Evolutionary conservation across 257 asterid genomes (phyloP), one percentile per base, ranked within the genome.

Genomic region (Anisodus tanguticus): DNA sequence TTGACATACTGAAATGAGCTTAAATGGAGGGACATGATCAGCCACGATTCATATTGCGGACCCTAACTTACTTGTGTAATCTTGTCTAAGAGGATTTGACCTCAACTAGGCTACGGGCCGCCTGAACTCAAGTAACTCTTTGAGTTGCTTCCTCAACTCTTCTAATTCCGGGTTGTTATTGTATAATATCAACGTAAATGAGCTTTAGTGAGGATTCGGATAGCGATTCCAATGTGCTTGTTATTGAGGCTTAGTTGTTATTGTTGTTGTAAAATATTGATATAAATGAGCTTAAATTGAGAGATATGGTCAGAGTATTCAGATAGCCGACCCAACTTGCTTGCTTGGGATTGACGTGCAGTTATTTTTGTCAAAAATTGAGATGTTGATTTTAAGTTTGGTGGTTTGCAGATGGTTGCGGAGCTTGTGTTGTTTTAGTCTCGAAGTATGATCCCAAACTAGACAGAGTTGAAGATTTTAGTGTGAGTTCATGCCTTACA

Each of bases 351-450:
- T 63, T 9, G 39, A 63, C 13, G 41, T 2, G 15, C 22, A 66
- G 9, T 31, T 66, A 41, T 64, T 64, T 35, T 11, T 26, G 9
- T 11, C 4, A 6, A 8, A 31, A 66, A 5, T 63, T 26, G 41
- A 63, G 43, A 63, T 63, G 2, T 55, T 41, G 5, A 49, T 69
- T 37, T 9, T 5, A 41, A 41, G 45, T 37, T 70, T 17, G 12
- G 5, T 41, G 11, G 17, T 19, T 53, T 51, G 62, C 90, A 93
- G 97, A 96, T 82, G 97, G 97, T 54, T 93, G 97, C 87, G 97
- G 97, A 10, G 95, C 97, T 45, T 93, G 97, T 63, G 92, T 93
- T 9, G 94, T 93, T 66, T 84, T 92, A 83, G 89, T 93, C 81
- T 92, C 97, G 12, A 92, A 88, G 86, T 89, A 90, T 68, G 85